Percentiles rank a stretch among this genome's conserved stretches.
phyloP scores from a whole-genome alignment of 768 basidiomycete genomes.

The Collybia sp. region DNA sequence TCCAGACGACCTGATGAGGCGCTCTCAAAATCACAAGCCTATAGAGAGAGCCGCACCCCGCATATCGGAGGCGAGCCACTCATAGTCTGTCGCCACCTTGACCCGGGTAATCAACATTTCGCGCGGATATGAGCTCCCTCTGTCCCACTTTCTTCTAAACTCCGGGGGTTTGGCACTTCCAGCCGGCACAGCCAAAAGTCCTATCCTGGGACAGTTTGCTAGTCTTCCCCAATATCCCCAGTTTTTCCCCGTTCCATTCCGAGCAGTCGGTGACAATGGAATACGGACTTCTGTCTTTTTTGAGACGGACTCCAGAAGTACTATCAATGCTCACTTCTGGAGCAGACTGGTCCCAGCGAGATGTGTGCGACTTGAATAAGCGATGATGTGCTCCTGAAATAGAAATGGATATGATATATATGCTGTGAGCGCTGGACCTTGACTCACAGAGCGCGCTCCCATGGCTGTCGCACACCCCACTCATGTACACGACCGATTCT shows the following conservation, averaged over 20 bases:
- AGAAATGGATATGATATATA: too few relatives aligned
- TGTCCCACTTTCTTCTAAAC: background rate
- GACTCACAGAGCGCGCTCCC: too few relatives aligned
- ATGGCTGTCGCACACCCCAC: too few relatives aligned
- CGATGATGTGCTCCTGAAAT: too few relatives aligned
- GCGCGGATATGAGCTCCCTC: conserved; percentile 11
- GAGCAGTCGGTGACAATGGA: background rate
- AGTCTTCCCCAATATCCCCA: background rate
- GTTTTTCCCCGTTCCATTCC: background rate
- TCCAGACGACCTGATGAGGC: conserved; percentile 14
- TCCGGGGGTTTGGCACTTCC: background rate
- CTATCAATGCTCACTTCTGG: too few relatives aligned
- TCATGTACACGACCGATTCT: too few relatives aligned
- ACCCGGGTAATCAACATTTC: conserved; percentile 22
- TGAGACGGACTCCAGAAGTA: too few relatives aligned
- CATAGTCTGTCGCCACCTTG: conserved; percentile 18
- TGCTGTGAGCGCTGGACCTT: too few relatives aligned
- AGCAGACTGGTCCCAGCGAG: too few relatives aligned
- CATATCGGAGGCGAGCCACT: background rate
- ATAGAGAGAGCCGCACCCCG: conserved; percentile 19
- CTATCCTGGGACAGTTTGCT: background rate
- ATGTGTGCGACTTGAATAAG: too few relatives aligned
- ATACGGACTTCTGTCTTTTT: background rate
- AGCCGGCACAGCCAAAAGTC: background rate
- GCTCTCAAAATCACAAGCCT: conserved; percentile 12